Base-by-base conservation (phyloP, 1,139 yeast species). In the Meyerozyma smithsonii region DNA sequence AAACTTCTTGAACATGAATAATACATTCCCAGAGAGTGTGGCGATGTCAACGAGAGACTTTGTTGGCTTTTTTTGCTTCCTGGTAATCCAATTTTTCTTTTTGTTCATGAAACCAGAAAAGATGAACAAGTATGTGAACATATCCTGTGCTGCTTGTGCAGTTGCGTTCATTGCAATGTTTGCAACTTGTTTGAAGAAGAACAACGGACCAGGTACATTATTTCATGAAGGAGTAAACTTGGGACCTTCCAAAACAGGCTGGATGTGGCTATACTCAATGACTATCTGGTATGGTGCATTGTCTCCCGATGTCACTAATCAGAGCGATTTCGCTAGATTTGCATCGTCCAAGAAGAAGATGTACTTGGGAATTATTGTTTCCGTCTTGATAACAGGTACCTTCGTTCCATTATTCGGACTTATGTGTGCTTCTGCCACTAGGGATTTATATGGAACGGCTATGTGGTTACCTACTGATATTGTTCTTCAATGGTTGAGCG, bases 401-500 rank as follows among this genome's bases (percentile, higher is more conserved):
- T 45, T 55, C 33, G 54, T 55, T 2, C 60, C 60, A 2, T 40
- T 55, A 17, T 50, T 51, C 19, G 54, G 58, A 8, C 41, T 55
- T 20, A 11, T 55, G 8, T 48, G 52, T 28, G 60, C 71, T 12
- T 61, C 69, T n/a, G 66, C 69, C 2, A 54, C 62, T 21, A 41
- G 51, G 19, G 56, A 54, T n/a, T 41, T 51, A 16, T 48, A 58
- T 36, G 64, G 62, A 5, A 47, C 35, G 12, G 42, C 54, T 32
- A 46, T 61, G 40, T 66, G 72, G 72, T 55, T 64, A 36, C 69
- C 69, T 6, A 61, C 63, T 37, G 64, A 59, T 38, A 55, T 55
- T 47, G 58, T 51, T 42, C 56, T 66, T 18, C 53, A 39, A 18
- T 61, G 60, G 49, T 46, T 53, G 8, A 16, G 50, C 6, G 55